Evolutionary conservation across 169 alveolate genomes (phyloP), one percentile per base, ranked within the genome.

Genomic region (Plasmodium yoelii): DNA sequence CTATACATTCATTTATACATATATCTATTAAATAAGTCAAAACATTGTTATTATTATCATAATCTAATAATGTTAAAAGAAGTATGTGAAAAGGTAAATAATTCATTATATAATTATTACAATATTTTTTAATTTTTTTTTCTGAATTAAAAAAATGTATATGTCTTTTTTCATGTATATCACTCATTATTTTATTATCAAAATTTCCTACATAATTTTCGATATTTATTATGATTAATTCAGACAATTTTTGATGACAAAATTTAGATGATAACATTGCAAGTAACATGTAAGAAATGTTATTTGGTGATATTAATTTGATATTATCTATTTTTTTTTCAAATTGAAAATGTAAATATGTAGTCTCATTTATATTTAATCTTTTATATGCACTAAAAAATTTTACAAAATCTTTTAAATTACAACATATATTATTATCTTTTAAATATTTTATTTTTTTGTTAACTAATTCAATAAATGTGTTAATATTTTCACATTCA

Each of bases 291-390:
- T 80, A 80, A 15, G 90, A 80, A 46, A 80, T 67, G 39, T 80
- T 80, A n/a, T 55, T 47, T 18, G 84, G 90, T 15, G 90, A 70
- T 10, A 80, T 18, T 15, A 42, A 28, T 53, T 67, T 80, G 3
- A 80, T 80, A 19, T 80, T 53, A 61, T 80, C 56, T 12, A 80
- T 67, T 68, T 80, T 80, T 53, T 80, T 64, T 51, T 80, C 90
- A 55, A 80, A 67, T 56, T 80, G 84, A n/a, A 61, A 1, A 56
- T 80, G 90, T 65, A 80, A 55, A 47, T 67, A 80, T n/a, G 84
- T 80, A 56, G 65, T 42, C 13, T 65, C 53, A 19, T 65, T 44
- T 67, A 80, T 47, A 24, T 64, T 64, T 80, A 80, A 55, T 13
- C 90, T 80, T 47, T 53, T 56, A 61, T 47, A 67, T 39, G 82